Conservation (phyloP, 176 grass and related monocot species). For the sorghum (Sorghum bicolor) region Sorghum_bicolor_NCBIv3 NC_012876.2:2059001-2059500, state of each 20-base stretch:
- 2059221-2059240: not conserved
- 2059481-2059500: not conserved
- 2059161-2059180: not conserved
- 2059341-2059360: constrained; percentile 24
- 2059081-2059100: not conserved
- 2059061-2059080: not conserved
- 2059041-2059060: too few species aligned
- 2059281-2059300: not conserved
- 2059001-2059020: too few species aligned
- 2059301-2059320: not conserved
- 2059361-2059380: not conserved
- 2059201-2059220: not conserved
- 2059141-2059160: not conserved
- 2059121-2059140: not conserved
- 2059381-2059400: not conserved
- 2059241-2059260: not conserved
- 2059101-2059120: too few species aligned
- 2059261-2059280: not conserved
- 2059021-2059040: too few species aligned
- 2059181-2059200: not conserved
- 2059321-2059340: not conserved
- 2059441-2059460: not conserved
- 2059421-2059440: not conserved
- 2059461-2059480: not conserved
- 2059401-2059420: not conserved